Base-by-base conservation (phyloP, 2,329 filamentous ascomycete genomes). In the Aspergillus latus region DNA sequence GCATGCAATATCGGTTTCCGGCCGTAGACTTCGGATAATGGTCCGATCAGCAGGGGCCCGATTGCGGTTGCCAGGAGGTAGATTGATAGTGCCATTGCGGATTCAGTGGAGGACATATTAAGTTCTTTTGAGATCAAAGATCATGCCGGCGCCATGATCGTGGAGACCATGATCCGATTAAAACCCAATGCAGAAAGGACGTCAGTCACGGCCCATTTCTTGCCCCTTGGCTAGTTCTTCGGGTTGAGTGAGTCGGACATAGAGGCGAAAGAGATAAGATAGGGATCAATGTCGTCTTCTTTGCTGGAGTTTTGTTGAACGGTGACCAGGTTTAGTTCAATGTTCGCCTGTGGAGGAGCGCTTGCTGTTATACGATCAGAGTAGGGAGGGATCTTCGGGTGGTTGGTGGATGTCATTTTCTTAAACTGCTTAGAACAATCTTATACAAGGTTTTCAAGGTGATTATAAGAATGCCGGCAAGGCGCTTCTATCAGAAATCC, bases 111-210 rank as follows among this genome's bases (percentile, higher is more conserved):
- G 21, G n/a, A 37, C 34, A 58, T 49, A 11, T 58, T 7, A 7
- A 58, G 45, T 5, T 58, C 51, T 5, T n/a, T 29, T 4, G 51
- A 40, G 1, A 57, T 54, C 3, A 34, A 29, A 21, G 48, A 30
- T n/a, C 54, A 13, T n/a, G 56, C 46, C 2, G 51, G 47, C 3
- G 51, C 56, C 26, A 58, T 46, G n/a, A 58, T 58, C 2, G 56
- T 54, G 8, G 56, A 54, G 10, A 45, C 47, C 47, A 58, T 49
- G 29, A 52, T 51, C 37, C 50, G 50, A 28, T 52, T 51, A 37
- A 57, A 57, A n/a, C 44, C 46, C 1, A 49, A 46, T 2, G 50
- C 40, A 15, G 40, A 45, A 28, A 58, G 44, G 2, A 53, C 45
- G 11, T 50, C 28, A 4, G 52, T 39, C 32, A 58, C 50, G 6